Evolutionary conservation across 192 early-diverging fungal genomes (phyloP), one percentile per base, ranked within the genome.

Genomic region (Coemansia sp.): DNA sequence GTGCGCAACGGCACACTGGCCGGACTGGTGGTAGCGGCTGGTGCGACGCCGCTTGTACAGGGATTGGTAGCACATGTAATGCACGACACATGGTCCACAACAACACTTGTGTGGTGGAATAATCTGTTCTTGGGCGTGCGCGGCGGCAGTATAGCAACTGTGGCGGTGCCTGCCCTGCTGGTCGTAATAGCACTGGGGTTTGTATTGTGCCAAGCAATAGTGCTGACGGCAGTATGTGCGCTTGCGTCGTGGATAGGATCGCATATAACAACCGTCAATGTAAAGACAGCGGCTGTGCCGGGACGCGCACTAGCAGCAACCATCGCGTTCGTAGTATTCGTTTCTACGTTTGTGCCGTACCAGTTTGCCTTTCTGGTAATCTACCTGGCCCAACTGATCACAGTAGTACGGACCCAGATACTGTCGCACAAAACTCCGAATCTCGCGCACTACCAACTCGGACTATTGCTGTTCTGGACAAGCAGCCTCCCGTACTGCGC

Each of bases 331-430:
- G 82, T 88, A 35, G 57, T 82, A 7, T 52, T 90, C 50, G 87
- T 91, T 1, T 82, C 83, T 18, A 81, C 82, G 0, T 74, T 82
- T 58, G 81, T 91, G 13, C 89, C 91, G 0, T 90, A 93, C 65
- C 91, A 91, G 69, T 89, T 93, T 77, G 86, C 85, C 6, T 93
- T 89, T 67, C 71, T 88, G 8, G 82, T 86, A 11, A 84, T 85
- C 3, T 83, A 87, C 62, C 48, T 91, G 27, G 88, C 75, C 14
- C 78, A 78, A 76, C 41, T 85, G 83, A 37, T 81, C 83, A 57
- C 66, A 52, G n/a, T 77, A 57, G 49, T 66, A 14, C 84, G 85
- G 50, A 74, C 77, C 6, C 18, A 37, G 20, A n/a, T 48, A 26
- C 26, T n/a, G 22, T 16, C 47, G 23, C 64, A 26, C 29, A 43